Evolutionary conservation across 176 grass and related monocot genomes (phyloP).

Genomic region (Musa beccarii): DNA sequence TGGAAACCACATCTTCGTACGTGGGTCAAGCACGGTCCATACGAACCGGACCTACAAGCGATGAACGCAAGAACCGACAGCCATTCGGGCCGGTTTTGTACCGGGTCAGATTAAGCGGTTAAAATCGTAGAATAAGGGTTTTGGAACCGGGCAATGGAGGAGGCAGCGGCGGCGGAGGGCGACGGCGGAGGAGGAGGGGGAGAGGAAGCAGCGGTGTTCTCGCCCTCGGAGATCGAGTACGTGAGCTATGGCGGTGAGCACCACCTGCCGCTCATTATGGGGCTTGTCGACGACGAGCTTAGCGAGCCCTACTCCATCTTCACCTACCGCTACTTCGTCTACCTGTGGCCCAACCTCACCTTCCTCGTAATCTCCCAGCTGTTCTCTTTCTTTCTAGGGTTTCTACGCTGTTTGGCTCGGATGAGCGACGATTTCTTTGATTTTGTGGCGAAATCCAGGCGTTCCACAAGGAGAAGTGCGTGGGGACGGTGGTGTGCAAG

Average conservation of each 20-base stretch:
- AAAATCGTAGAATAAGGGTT: neutral
- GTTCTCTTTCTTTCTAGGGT: neutral
- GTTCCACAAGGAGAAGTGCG: slow-evolving; percentile 60
- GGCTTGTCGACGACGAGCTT: slow-evolving; percentile 88
- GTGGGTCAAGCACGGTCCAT: too few relatives aligned
- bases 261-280: slow-evolving; percentile 87
- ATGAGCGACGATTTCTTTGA: slow-evolving; percentile 6
- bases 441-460: slow-evolving; percentile 20
- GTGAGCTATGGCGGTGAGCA: slow-evolving; percentile 92
- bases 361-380: slow-evolving; percentile 41
- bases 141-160: slow-evolving; percentile 20
- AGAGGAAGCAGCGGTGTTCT: neutral
- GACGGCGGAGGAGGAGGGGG: neutral
- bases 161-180: slow-evolving; percentile 2
- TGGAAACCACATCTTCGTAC: too few relatives aligned
- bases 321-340: slow-evolving; percentile 98
- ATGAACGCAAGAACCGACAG: too few relatives aligned
- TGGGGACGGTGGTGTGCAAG: slow-evolving; percentile 95
- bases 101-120: too few relatives aligned
- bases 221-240: slow-evolving; percentile 39
- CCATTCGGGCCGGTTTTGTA: too few relatives aligned
- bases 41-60: too few relatives aligned
- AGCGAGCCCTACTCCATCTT: slow-evolving; percentile 99
- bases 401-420: neutral
- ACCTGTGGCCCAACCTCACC: slow-evolving; percentile 91